Evolutionary conservation across 2,329 filamentous ascomycete species (phyloP).

Genomic region (Fusarium abutilonis): DNA sequence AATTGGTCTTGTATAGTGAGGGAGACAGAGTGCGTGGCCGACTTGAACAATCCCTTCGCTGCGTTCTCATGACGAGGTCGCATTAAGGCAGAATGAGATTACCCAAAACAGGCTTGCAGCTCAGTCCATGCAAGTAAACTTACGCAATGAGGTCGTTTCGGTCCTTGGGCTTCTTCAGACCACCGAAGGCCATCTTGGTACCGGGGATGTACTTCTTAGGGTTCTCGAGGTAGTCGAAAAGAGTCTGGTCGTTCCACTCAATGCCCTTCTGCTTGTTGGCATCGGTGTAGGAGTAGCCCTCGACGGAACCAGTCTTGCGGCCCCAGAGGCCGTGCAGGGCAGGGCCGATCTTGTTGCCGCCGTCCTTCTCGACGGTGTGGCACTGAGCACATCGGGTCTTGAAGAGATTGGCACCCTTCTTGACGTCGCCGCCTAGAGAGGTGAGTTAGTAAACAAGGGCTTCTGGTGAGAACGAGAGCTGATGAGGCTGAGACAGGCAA

Average conservation of each 20-base stretch:
- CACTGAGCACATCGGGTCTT: slow-evolving; percentile 99
- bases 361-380: slow-evolving; percentile 91
- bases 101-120: neutral
- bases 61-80: neutral
- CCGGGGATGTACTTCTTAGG: slow-evolving; percentile 99
- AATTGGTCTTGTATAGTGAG: neutral
- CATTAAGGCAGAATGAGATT: neutral
- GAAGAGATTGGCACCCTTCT: slow-evolving; percentile 99
- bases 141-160: slow-evolving; percentile 98
- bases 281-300: slow-evolving; percentile 97
- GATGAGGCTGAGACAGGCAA: neutral
- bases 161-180: slow-evolving; percentile 99
- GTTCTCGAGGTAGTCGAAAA: slow-evolving; percentile 99
- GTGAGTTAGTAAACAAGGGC: slow-evolving; percentile 44
- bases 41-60: neutral
- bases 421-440: slow-evolving; percentile 83
- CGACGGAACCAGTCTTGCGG: slow-evolving; percentile 90
- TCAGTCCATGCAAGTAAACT: slow-evolving; percentile 51
- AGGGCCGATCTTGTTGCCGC: slow-evolving; percentile 98
- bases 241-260: slow-evolving; percentile 83
- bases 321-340: slow-evolving; percentile 97
- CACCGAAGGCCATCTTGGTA: slow-evolving; percentile 99
- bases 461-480: neutral
- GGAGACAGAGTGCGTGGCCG: neutral
- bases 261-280: slow-evolving; percentile 99